phyloP scores from a whole-genome alignment of 1,284 basidiomycete species.

The Papiliotrema laurentii region DNA sequence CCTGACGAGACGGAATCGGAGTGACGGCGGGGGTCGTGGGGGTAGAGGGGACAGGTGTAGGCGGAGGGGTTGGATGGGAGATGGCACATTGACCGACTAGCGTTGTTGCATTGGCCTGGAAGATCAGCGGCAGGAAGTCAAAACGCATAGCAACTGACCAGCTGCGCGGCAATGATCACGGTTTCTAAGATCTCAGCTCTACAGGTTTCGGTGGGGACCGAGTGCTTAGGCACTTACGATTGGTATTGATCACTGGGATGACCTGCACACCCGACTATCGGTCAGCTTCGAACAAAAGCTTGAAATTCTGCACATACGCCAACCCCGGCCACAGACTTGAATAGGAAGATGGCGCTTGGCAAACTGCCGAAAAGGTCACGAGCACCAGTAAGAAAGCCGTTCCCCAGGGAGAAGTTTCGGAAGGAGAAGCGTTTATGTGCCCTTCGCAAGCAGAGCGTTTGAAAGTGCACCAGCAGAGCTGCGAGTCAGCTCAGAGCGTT shows the following conservation, averaged over 20 bases:
- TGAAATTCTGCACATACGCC: constrained; percentile 21
- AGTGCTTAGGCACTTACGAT: constrained; percentile 56
- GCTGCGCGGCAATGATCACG: constrained; percentile 92
- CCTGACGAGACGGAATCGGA: not conserved
- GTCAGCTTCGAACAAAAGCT: not conserved
- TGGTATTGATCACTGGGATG: constrained; percentile 87
- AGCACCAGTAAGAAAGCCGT: constrained; percentile 82
- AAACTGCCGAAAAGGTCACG: constrained; percentile 81
- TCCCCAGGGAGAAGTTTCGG: constrained; percentile 65
- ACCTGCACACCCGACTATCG: constrained; percentile 46
- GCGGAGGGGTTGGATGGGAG: constrained; percentile 70
- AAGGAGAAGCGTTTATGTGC: constrained; percentile 92
- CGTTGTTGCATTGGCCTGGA: constrained; percentile 67
- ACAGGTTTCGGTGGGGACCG: not conserved
- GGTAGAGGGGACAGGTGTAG: constrained; percentile 7
- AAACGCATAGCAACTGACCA: constrained; percentile 55
- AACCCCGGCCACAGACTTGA: constrained; percentile 80
- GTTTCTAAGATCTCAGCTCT: constrained; percentile 49
- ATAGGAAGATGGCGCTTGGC: constrained; percentile 91
- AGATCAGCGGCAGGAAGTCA: constrained; percentile 1
- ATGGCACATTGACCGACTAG: constrained; percentile 96
- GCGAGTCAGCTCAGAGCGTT: not conserved
- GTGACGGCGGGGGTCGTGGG: constrained; percentile 11
- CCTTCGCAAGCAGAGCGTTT: constrained; percentile 75
- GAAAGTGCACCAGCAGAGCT: constrained; percentile 89